Base-by-base conservation (phyloP, 495 filamentous ascomycete species). In the Cairneyella variabilis region DNA sequence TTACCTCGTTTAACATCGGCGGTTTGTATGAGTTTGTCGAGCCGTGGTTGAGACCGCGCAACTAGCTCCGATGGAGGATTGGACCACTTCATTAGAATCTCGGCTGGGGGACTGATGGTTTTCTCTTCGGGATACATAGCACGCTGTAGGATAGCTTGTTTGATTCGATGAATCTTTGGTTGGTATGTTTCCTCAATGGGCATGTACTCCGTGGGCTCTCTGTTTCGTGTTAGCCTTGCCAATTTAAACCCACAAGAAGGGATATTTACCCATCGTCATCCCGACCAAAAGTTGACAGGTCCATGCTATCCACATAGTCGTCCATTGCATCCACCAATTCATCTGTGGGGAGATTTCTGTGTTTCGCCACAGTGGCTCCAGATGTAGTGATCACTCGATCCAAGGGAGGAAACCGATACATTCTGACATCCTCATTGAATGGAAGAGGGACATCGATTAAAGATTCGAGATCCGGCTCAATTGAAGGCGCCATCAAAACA, bases 261-360 rank as follows among this genome's bases (percentile, higher is more conserved):
- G 5, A n/a, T 5, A n/a, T 40, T 12, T 68, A 88, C 85, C 86
- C 90, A 55, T 91, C 83, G 21, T 92, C 88, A 39, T 79, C 76
- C 23, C 62, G 67, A 10, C 63, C 71, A 59, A 69, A 79, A 0
- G 58, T 70, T 21, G 84, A 85, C 3, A 99, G 71, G 62, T 99
- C 91, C 95, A 99, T 97, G 36, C 78, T 82, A 61, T 97, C 89
- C 2, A 99, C 90, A 62, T 91, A 97, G 53, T 88, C 83, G 61
- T 83, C 84, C 92, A 97, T 96, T 1, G 89, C 84, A 28, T 83
- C 66, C 34, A 80, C 75, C 51, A 97, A 71, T 5, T 85, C 78
- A 12, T 84, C 75, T n/a, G 68, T 83, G 1, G 95, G 95, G 3
- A 99, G 77, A 57, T 95, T 86, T 14, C 91, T 84, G 69, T 99